Evolutionary conservation across 2,329 filamentous ascomycete species (phyloP).

Genomic region (Verticillium dahliae): DNA sequence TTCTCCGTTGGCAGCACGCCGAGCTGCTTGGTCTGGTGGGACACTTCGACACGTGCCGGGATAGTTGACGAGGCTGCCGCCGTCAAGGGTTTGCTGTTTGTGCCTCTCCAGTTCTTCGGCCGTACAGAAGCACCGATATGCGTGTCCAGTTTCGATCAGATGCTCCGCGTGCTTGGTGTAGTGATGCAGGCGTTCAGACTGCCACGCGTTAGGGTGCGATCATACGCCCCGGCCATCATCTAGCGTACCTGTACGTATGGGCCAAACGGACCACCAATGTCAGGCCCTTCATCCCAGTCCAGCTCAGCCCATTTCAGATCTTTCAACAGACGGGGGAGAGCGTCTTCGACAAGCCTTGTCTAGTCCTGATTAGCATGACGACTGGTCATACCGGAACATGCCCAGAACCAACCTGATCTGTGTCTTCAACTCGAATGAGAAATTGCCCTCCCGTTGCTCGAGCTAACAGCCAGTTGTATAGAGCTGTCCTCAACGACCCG

Average conservation of each 20-base stretch:
- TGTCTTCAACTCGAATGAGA: slow-evolving; percentile 87
- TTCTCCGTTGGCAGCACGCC: slow-evolving; percentile 63
- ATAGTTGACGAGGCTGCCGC: slow-evolving; percentile 37
- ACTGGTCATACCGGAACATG: not conserved
- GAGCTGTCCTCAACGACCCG: slow-evolving; percentile 81
- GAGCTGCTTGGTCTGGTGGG: slow-evolving; percentile 58
- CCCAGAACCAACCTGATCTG: slow-evolving; percentile 63
- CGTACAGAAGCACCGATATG: slow-evolving; percentile 92
- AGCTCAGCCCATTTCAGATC: slow-evolving; percentile 87
- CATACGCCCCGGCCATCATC: not conserved
- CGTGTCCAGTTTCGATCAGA: slow-evolving; percentile 64
- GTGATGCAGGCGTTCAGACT: slow-evolving; percentile 72
- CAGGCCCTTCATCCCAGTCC: slow-evolving; percentile 91
- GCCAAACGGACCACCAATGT: slow-evolving; percentile 72
- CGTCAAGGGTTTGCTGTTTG: slow-evolving; percentile 54
- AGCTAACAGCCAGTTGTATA: slow-evolving; percentile 95
- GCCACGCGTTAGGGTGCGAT: not conserved
- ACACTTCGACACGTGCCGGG: slow-evolving; percentile 66
- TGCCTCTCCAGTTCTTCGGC: slow-evolving; percentile 62
- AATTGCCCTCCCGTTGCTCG: slow-evolving; percentile 85
- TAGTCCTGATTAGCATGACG: slow-evolving; percentile 24
- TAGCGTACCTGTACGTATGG: slow-evolving; percentile 72
- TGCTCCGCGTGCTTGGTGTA: slow-evolving; percentile 66
- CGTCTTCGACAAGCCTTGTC: slow-evolving; percentile 75
- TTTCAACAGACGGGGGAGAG: slow-evolving; percentile 68